Conservation (phyloP, 2,329 filamentous ascomycete genomes). For the Cladosporium sp. region DNA sequence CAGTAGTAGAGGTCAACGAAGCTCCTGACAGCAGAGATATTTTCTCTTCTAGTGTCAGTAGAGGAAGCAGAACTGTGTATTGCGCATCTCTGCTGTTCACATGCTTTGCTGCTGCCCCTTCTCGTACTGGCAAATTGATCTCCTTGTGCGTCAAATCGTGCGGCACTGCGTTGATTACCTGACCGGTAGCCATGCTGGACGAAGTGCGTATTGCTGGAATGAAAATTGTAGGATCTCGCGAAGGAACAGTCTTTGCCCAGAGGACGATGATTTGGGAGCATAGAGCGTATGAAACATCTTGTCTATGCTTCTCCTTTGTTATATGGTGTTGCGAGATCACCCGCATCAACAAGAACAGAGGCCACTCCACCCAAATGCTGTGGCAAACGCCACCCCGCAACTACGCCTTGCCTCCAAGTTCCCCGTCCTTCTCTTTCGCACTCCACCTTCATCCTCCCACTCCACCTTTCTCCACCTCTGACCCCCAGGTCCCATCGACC, state of each 20-base stretch:
- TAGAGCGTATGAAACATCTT: too few relatives aligned
- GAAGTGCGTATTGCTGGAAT: background rate
- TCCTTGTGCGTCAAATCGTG: background rate
- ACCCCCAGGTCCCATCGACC: background rate
- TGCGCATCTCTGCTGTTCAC: background rate
- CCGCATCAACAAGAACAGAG: background rate
- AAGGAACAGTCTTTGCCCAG: too few relatives aligned
- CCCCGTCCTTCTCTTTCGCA: background rate
- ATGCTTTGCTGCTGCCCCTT: background rate
- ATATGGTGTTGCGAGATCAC: background rate
- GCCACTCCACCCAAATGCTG: background rate
- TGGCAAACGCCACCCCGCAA: background rate
- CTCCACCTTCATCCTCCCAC: background rate
- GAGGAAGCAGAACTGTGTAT: constrained; percentile 18
- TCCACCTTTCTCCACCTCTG: background rate
- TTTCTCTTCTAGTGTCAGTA: constrained; percentile 28
- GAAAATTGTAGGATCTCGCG: too few relatives aligned
- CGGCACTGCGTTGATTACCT: background rate
- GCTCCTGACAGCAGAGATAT: constrained; percentile 42
- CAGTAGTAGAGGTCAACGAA: background rate
- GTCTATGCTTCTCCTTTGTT: too few relatives aligned
- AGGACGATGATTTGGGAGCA: too few relatives aligned
- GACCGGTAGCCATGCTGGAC: background rate
- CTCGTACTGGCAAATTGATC: background rate
- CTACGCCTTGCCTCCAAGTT: background rate